Base-by-base conservation (phyloP, 164 flowering plant genomes). In the Platanus orientalis region DNA sequence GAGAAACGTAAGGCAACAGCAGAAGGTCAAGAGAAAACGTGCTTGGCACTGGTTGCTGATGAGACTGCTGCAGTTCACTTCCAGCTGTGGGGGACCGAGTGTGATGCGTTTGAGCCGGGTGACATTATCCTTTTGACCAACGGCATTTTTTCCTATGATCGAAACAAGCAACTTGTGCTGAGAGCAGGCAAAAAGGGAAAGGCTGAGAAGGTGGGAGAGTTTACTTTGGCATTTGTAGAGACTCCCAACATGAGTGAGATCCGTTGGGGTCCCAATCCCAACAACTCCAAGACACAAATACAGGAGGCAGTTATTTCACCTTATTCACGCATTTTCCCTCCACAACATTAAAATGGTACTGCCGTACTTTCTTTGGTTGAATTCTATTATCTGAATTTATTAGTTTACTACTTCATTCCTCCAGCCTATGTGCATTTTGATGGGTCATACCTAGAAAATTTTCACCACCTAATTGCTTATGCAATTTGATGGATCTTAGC, bases 11-110 rank as follows among this genome's bases (percentile, higher is more conserved):
- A 42, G 32, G 30, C 62, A 19, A 60, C 73, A 23, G 19, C 42
- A 23, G 84, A 80, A 68, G 84, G 86, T 1, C 82, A 80, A 34
- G 56, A 73, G 63, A 87, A 70, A 73, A 73, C 80, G n/a, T 87
- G 97, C 63, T 48, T 87, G 66, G 81, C 85, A 1, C 82, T 92
- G 10, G 94, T 84, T 27, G 92, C 96, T 0, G 97, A 92, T 44
- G 88, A 87, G 66, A 87, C 96, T 9, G 96, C 97, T 0, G 80
- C 96, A 0, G 90, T 87, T 57, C 92, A 89, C 65, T 85, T 89
- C 62, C 89, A 82, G 78, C 52, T 89, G 0, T 89, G 97, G 96
- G 93, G 90, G 0, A 80, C 74, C 0, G 96, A 92, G 70, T 87
- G 94, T 40, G 88, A 87, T n/a, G 83, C 78, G 0, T 85, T 84